Base-by-base conservation (phyloP, 2,329 filamentous ascomycete genomes). In the Botrytis sinoallii region DNA sequence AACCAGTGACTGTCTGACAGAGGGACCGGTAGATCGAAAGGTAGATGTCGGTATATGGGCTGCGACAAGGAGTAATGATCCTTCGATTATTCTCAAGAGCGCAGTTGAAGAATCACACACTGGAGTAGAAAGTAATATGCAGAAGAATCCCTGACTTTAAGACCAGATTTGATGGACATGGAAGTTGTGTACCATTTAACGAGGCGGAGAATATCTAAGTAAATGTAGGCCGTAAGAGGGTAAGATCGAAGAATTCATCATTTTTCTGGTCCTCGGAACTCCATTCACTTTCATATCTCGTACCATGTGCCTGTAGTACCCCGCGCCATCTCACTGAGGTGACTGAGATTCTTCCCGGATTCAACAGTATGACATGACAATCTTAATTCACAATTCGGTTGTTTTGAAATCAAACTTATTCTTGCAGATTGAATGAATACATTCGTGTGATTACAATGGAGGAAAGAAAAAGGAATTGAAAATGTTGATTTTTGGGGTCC, bases 341-440 rank as follows among this genome's bases (percentile, higher is more conserved):
- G 57, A 38, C 25, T 60, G 1, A 25, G 29, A 60, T 35, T 25
- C 29, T 55, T 16, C 32, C 32, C 3, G 32, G 4, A 32, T 32
- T 32, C 32, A 32, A 32, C 32, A 32, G 32, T 55, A 35, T 60
- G 16, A 9, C 10, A 60, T 35, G 18, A 60, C 1, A 5, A 35
- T 60, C 18, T 22, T 12, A 22, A 12, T 60, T 60, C 18, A 10
- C 9, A 35, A 12, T 4, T 12, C 20, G 4, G 2, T 0, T 14
- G 7, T 25, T 22, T 14, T 22, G 32, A 60, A 10, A 60, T 22
- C 1, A 20, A 18, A 57, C 6, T 29, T 16, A 16, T 7, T 7
- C 1, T 8, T 18, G 0, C 12, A 1, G 16, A 8, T 8, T 1
- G 7, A 29, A 22, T 12, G 8, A 22, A 59, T 35, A 4, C 8